phyloP scores from a whole-genome alignment of 371 early-diverging fungal species.

The Actinomortierella ambigua region DNA sequence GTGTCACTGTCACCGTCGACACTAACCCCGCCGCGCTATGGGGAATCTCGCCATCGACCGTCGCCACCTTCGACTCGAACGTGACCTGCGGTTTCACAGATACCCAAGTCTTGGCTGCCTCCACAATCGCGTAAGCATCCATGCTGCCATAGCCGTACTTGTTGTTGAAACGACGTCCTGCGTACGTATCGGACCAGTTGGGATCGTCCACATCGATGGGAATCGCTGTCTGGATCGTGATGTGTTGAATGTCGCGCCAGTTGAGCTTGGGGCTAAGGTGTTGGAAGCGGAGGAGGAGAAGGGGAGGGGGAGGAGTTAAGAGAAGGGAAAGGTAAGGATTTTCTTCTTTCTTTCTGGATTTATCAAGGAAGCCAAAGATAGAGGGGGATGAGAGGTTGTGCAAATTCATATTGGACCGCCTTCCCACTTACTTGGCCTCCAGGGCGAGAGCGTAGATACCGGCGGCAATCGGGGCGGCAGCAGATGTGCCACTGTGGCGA shows the following conservation, averaged over 20 bases:
- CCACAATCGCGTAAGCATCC: constrained; percentile 82
- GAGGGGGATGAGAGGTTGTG: no score
- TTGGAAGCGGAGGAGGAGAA: constrained; percentile 70
- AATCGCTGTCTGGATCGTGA: constrained; percentile 79
- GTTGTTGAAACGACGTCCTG: constrained; percentile 82
- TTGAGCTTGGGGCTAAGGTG: constrained; percentile 80
- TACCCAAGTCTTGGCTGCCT: constrained; percentile 71
- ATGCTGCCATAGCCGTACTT: constrained; percentile 91
- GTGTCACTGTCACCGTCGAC: constrained; percentile 44
- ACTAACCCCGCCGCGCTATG: constrained; percentile 59
- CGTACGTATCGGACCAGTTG: constrained; percentile 67
- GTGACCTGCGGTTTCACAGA: constrained; percentile 72
- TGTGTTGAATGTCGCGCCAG: constrained; percentile 91
- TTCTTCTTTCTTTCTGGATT: no score
- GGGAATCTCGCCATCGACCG: constrained; percentile 62
- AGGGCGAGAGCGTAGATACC: constrained; percentile 93
- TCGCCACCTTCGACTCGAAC: constrained; percentile 48
- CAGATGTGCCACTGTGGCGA: constrained; percentile 94
- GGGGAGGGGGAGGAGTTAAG: neutral
- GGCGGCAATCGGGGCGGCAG: constrained; percentile 95
- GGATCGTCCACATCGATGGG: constrained; percentile 68
- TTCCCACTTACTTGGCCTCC: constrained; percentile 50
- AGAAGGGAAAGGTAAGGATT: neutral
- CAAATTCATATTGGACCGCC: no score
- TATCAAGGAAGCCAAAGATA: no score